Percentiles rank a stretch among this genome's conserved stretches.
phyloP scores from a whole-genome alignment of 2,329 filamentous ascomycete species.

The Talaromyces sp. region DNA sequence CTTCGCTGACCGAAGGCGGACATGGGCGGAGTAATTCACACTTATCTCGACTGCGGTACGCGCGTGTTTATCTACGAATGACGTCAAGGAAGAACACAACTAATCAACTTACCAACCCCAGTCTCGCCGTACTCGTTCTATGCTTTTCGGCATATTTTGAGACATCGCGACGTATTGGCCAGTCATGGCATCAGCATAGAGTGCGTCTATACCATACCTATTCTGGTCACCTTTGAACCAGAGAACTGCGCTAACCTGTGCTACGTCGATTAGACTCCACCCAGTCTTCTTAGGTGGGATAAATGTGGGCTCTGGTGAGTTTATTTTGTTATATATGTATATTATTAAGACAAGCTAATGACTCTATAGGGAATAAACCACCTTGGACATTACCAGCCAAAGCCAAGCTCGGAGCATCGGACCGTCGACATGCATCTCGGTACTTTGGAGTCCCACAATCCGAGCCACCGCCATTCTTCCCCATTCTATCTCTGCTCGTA shows the following conservation, averaged over 20 bases:
- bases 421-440: conserved; percentile 45
- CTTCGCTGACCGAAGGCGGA: neutral
- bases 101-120: conserved; percentile 28
- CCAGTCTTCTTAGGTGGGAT: conserved; percentile 69
- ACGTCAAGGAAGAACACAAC: neutral
- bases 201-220: conserved; percentile 43
- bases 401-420: conserved; percentile 53
- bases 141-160: conserved; percentile 54
- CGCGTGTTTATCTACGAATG: neutral
- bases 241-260: neutral
- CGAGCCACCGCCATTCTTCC: conserved; percentile 47
- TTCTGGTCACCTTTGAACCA: neutral
- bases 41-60: conserved; percentile 64
- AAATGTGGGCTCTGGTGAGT: conserved; percentile 54
- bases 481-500: conserved; percentile 51
- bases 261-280: conserved; percentile 51
- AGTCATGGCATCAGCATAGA: conserved; percentile 61
- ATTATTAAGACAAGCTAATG: neutral
- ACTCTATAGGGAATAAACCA: conserved; percentile 62
- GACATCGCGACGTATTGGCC: conserved; percentile 51
- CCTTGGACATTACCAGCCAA: conserved; percentile 70
- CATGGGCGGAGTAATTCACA: conserved; percentile 62
- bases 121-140: conserved; percentile 59
- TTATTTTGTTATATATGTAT: neutral
- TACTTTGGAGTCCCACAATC: conserved; percentile 47